Evolutionary conservation across 805 yeast species (phyloP).

Genomic region (Metschnikowia colocasiae): DNA sequence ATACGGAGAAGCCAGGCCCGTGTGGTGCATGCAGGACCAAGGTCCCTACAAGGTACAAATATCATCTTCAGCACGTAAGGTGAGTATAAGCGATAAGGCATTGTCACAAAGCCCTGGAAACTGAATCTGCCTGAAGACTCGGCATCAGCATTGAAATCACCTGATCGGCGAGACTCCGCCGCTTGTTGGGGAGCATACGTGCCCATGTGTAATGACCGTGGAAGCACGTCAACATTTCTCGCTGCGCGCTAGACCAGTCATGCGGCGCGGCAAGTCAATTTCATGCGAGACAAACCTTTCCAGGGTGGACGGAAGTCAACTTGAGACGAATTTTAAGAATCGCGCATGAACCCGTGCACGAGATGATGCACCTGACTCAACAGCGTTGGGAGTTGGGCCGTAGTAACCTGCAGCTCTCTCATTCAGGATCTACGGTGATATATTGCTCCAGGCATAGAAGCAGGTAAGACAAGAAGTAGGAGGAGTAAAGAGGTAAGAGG

Average conservation of each 20-base stretch:
- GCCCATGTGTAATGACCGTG: not conserved
- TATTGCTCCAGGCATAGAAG: no score
- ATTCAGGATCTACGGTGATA: no score
- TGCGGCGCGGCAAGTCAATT: not conserved
- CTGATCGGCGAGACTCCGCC: not conserved
- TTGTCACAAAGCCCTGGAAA: no score
- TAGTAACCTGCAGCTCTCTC: no score
- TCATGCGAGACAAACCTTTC: not conserved
- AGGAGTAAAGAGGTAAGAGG: no score
- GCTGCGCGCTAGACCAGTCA: not conserved
- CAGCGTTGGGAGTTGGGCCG: not conserved
- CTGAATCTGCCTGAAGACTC: not conserved
- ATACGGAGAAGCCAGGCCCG: not conserved
- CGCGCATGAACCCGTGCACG: not conserved
- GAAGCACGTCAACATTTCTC: not conserved
- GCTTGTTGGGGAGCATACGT: not conserved
- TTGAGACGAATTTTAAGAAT: not conserved
- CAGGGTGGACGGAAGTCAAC: not conserved
- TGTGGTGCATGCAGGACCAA: not conserved
- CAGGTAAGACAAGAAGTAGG: no score
- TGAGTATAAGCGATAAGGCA: not conserved
- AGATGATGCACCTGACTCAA: not conserved
- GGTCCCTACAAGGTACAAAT: not conserved
- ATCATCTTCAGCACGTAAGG: not conserved
- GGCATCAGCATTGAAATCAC: not conserved